A percentile compares a stretch with the other conserved stretches of the same genome.
phyloP scores from a whole-genome alignment of 1,284 basidiomycete species.

The Athelia psychrophila region DNA sequence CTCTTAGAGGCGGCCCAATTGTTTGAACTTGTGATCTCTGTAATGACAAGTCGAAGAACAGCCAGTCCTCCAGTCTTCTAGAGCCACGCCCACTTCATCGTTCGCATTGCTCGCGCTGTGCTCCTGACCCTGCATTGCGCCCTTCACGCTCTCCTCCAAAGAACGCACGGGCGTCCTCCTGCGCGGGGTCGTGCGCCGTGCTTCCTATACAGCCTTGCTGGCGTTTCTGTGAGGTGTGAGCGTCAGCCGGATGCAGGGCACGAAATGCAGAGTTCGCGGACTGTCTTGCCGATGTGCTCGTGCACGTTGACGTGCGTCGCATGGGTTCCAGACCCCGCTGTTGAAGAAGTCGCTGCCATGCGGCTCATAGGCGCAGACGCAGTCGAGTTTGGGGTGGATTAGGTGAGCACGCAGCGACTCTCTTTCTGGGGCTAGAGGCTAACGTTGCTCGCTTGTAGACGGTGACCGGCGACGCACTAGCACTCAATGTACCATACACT shows the following conservation, averaged over 20 bases:
- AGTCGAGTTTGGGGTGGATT: too few species aligned
- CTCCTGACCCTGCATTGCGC: constrained; percentile 13
- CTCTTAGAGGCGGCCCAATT: too few species aligned
- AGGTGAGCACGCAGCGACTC: too few species aligned
- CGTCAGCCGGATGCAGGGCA: constrained; percentile 2
- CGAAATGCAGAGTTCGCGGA: constrained; percentile 29
- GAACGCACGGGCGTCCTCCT: constrained; percentile 74
- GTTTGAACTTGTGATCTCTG: too few species aligned
- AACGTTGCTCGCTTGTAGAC: too few species aligned
- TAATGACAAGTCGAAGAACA: too few species aligned
- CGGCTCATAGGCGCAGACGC: constrained; percentile 31
- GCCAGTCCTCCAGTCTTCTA: constrained; percentile 2
- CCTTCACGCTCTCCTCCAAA: constrained; percentile 50
- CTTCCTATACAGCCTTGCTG: constrained; percentile 80
- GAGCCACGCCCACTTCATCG: constrained; percentile 19
- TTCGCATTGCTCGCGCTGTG: constrained; percentile 27
- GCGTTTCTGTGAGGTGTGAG: constrained; percentile 46
- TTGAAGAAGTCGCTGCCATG: constrained; percentile 71
- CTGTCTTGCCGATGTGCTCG: constrained; percentile 55
- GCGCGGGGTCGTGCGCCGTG: constrained; percentile 68
- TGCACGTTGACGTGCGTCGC: constrained; percentile 54
- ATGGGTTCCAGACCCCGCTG: constrained; percentile 55
- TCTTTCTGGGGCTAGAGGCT: too few species aligned
- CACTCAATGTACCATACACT: too few species aligned
- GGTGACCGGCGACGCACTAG: too few species aligned